Conservation (phyloP, 169 alveolate genomes). For the Cryptosporidium viatorum region DNA sequence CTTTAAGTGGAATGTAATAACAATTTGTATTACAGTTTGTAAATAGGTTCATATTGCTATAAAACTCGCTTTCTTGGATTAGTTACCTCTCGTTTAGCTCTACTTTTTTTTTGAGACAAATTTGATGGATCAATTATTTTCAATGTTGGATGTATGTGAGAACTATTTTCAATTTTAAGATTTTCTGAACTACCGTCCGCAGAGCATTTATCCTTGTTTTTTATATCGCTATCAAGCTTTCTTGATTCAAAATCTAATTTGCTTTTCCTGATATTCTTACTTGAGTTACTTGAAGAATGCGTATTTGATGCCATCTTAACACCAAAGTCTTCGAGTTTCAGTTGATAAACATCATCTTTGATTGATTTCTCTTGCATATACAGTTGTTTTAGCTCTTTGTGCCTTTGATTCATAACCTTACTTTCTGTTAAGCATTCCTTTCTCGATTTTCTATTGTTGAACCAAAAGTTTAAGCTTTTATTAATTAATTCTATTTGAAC, state of each 20-base stretch:
- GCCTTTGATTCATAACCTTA: conserved; percentile 42
- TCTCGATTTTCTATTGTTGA: conserved; percentile 50
- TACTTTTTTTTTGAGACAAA: not conserved
- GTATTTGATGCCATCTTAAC: not conserved
- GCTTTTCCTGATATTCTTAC: not conserved
- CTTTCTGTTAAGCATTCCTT: conserved; percentile 49
- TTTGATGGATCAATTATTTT: conserved; percentile 5
- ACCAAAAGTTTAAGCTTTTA: conserved; percentile 34
- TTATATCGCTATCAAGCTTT: not conserved
- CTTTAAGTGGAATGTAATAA: not conserved
- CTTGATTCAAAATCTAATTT: not conserved
- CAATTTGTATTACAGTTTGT: not conserved
- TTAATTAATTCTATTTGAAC: conserved; percentile 17
- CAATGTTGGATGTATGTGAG: not conserved
- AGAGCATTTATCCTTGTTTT: not conserved
- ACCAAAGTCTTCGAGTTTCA: conserved; percentile 55
- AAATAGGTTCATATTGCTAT: not conserved
- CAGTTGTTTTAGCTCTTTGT: conserved; percentile 41
- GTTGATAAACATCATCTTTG: conserved; percentile 10
- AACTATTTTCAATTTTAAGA: not conserved
- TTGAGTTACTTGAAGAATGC: not conserved
- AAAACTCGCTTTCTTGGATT: not conserved
- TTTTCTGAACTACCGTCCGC: not conserved
- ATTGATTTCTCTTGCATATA: conserved; percentile 1
- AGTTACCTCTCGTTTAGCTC: not conserved